phyloP scores from a whole-genome alignment of 2,329 filamentous ascomycete species.

The Lecanosticta acicola region DNA sequence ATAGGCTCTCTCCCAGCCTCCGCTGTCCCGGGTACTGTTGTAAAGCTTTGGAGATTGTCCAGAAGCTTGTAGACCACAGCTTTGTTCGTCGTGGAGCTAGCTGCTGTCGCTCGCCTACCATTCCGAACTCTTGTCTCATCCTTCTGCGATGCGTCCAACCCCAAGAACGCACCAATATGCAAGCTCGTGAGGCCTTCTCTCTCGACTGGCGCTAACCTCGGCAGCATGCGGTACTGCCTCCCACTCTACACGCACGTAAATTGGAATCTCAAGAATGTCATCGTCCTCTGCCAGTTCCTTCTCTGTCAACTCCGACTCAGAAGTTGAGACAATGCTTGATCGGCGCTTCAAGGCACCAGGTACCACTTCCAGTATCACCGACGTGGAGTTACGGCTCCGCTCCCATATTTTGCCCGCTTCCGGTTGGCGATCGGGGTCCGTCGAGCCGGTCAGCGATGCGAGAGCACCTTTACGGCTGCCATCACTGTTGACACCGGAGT shows the following conservation, averaged over 20 bases:
- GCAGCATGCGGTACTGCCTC: conserved; percentile 61
- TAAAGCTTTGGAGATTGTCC: too few species aligned
- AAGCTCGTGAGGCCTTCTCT: conserved; percentile 75
- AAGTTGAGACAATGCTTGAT: conserved; percentile 28
- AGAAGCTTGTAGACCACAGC: too few species aligned
- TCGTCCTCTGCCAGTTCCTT: conserved; percentile 48
- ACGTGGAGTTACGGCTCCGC: conserved; percentile 87
- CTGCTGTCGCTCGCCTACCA: too few species aligned
- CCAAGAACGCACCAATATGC: conserved; percentile 95
- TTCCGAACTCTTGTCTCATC: conserved; percentile 3
- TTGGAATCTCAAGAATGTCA: conserved; percentile 77
- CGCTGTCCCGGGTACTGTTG: too few species aligned
- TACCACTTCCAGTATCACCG: conserved; percentile 85
- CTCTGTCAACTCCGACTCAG: conserved; percentile 36
- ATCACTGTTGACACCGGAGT: conserved; percentile 19
- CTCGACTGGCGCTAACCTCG: conserved; percentile 35
- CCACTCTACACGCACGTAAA: conserved; percentile 91
- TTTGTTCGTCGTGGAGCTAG: too few species aligned
- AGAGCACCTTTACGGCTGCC: conserved; percentile 29
- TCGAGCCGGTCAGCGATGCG: conserved; percentile 32
- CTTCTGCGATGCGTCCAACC: conserved; percentile 64
- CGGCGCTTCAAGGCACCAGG: conserved; percentile 43
- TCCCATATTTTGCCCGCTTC: conserved; percentile 98
- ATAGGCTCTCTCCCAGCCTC: too few species aligned
- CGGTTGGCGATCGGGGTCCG: conserved; percentile 54